These are phyloP conservation scores for Discostella stelligera DNA, from an alignment of 352 stramenopile genomes.

Conservation along the genomic window DNA sequence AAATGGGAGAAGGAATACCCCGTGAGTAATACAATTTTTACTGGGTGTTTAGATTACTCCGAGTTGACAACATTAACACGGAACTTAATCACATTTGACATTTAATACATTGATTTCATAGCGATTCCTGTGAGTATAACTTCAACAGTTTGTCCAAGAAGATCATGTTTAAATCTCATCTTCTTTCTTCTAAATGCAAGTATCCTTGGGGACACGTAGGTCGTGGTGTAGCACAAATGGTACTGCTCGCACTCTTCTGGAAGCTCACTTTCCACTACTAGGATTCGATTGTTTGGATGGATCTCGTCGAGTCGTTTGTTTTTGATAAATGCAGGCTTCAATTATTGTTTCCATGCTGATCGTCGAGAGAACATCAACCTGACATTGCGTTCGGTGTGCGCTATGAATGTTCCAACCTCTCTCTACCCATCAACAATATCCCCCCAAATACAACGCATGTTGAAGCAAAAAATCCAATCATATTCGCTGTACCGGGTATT, in stretches of 20 bases:
- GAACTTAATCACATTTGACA: background rate
- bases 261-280: slow-evolving; percentile 72
- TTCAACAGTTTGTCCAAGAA: background rate
- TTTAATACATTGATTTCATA: background rate
- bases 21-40: slow-evolving; percentile 20
- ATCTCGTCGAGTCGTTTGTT: too few species aligned
- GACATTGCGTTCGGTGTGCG: background rate
- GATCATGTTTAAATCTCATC: slow-evolving; percentile 9
- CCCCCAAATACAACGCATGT: slow-evolving; percentile 31
- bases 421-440: slow-evolving; percentile 30
- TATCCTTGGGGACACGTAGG: slow-evolving; percentile 71
- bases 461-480: slow-evolving; percentile 44
- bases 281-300: background rate
- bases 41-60: background rate
- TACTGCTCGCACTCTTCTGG: slow-evolving; percentile 74
- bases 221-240: slow-evolving; percentile 63
- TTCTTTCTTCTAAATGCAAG: slow-evolving; percentile 15
- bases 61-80: background rate
- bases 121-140: slow-evolving; percentile 15
- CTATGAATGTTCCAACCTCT: slow-evolving; percentile 17
- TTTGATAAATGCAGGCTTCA: too few species aligned
- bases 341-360: too few species aligned
- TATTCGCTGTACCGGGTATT: slow-evolving; percentile 45
- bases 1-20: slow-evolving; percentile 52
- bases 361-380: too few species aligned